Percentiles rank a stretch among this genome's conserved stretches.
Evolutionary conservation across 768 basidiomycete genomes (phyloP).

Genomic region (Phlebiopsis flavidoalba): DNA sequence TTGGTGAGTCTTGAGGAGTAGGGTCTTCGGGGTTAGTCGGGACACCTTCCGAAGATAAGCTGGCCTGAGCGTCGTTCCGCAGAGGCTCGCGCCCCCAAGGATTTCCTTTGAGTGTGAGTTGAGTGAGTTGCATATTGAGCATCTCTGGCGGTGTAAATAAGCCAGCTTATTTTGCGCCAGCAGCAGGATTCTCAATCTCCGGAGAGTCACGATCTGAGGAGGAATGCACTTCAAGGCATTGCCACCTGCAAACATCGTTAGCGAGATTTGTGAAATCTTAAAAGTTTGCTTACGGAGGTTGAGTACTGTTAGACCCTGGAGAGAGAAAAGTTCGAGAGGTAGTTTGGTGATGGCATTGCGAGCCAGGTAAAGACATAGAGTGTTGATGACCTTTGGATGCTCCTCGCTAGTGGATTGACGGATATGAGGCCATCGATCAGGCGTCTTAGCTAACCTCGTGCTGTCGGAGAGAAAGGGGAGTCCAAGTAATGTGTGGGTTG

Average conservation of each 20-base stretch:
- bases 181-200: conserved; percentile 54
- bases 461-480: conserved; percentile 15
- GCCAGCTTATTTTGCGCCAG: conserved; percentile 51
- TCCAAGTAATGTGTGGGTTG: not conserved
- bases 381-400: conserved; percentile 31
- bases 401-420: not conserved
- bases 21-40: not conserved
- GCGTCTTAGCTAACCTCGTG: conserved; percentile 20
- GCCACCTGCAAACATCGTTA: conserved; percentile 33
- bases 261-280: not conserved
- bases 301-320: conserved; percentile 56
- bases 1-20: not conserved
- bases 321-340: conserved; percentile 51
- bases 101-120: conserved; percentile 50
- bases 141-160: conserved; percentile 67
- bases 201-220: conserved; percentile 53
- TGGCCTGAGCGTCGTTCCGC: not conserved
- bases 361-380: conserved; percentile 53
- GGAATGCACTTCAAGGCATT: conserved; percentile 56
- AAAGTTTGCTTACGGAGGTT: conserved; percentile 41
- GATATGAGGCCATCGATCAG: conserved; percentile 9
- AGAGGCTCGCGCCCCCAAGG: conserved; percentile 44
- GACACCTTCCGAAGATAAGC: not conserved
- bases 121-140: conserved; percentile 45
- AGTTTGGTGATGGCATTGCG: conserved; percentile 48